Conservation (phyloP, 331 rosid genomes). For the Acacia pycnantha region DNA sequence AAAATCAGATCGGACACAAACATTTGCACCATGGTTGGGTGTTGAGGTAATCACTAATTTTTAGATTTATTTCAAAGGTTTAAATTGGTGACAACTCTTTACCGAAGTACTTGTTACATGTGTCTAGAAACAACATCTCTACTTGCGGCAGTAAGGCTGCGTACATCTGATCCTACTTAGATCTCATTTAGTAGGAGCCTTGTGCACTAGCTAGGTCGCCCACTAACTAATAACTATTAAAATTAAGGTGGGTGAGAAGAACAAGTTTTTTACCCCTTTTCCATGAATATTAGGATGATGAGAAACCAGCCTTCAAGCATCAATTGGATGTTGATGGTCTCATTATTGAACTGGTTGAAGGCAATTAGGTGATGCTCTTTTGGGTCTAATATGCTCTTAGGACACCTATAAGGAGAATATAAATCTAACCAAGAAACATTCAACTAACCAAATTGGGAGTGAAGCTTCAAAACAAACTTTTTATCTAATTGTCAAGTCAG, state of each 20-base stretch:
- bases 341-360: neutral
- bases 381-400: neutral
- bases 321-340: neutral
- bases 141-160: no score
- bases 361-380: neutral
- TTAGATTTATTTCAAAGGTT: neutral
- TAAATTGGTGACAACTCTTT: neutral
- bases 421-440: neutral
- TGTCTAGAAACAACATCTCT: neutral
- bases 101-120: neutral
- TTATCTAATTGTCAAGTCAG: neutral
- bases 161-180: accelerated
- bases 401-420: neutral
- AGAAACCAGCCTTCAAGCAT: neutral
- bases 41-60: neutral
- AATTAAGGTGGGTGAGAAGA: neutral
- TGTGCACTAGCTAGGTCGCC: no score
- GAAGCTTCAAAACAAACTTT: neutral
- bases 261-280: neutral
- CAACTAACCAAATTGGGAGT: neutral
- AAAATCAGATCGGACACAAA: neutral
- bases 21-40: neutral
- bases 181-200: no score
- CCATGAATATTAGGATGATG: neutral
- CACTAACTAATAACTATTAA: no score